Evolutionary conservation across 371 early-diverging fungal species (phyloP).

Genomic region (Mucor velutinosus): DNA sequence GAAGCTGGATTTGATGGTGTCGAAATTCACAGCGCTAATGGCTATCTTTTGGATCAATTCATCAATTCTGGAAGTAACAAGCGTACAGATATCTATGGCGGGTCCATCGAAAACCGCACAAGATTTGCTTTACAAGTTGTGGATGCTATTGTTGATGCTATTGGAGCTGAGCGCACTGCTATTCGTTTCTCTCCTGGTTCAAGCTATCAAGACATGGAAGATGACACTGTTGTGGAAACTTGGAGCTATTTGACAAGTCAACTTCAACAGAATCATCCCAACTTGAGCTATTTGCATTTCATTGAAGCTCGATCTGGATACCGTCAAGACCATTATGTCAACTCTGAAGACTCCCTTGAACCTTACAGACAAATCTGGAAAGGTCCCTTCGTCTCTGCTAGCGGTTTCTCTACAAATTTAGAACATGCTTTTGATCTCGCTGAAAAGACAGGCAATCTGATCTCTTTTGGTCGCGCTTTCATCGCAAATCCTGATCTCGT

Average conservation of each 20-base stretch:
- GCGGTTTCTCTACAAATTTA: constrained; percentile 26
- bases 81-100: constrained; percentile 61
- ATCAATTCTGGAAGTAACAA: constrained; percentile 58
- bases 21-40: constrained; percentile 72
- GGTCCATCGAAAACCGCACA: constrained; percentile 72
- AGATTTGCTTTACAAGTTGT: constrained; percentile 65
- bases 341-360: constrained; percentile 20
- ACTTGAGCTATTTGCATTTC: constrained; percentile 36
- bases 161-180: constrained; percentile 25
- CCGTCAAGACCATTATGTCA: background rate
- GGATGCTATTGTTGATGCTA: constrained; percentile 45
- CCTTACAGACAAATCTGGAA: constrained; percentile 39
- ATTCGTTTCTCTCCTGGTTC: constrained; percentile 25
- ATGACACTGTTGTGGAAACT: constrained; percentile 30
- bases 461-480: constrained; percentile 25
- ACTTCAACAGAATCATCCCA: constrained; percentile 24
- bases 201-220: constrained; percentile 28
- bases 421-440: constrained; percentile 13
- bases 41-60: constrained; percentile 69
- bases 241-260: constrained; percentile 26
- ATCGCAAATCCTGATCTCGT: constrained; percentile 32
- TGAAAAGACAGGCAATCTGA: constrained; percentile 10
- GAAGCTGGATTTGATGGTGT: constrained; percentile 67
- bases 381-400: constrained; percentile 31
- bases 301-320: constrained; percentile 25